These are phyloP conservation scores for Picea sitchensis DNA, from an alignment of 75 land plant species.

Conservation along the genomic window DNA sequence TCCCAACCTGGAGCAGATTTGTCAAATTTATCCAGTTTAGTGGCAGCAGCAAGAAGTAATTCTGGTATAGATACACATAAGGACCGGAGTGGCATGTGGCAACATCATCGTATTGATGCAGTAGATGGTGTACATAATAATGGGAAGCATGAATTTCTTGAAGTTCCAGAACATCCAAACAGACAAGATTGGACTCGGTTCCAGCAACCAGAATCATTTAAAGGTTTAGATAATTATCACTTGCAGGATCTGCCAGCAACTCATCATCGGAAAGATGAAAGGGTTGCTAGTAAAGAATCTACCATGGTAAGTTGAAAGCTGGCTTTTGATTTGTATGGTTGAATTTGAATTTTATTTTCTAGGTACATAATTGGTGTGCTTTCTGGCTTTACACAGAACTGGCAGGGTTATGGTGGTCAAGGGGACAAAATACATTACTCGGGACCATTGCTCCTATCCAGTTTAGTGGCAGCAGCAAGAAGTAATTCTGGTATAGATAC, in stretches of 20 bases:
- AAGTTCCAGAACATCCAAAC: slow-evolving; percentile 18
- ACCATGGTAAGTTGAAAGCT: slow-evolving; percentile 27
- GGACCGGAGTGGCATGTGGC: slow-evolving; percentile 24
- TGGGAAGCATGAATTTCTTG: slow-evolving; percentile 25
- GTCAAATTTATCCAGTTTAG: slow-evolving; percentile 43
- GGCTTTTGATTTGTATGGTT: slow-evolving; percentile 1
- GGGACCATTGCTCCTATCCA: slow-evolving; percentile 57
- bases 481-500: slow-evolving; percentile 22
- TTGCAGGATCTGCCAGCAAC: slow-evolving; percentile 13
- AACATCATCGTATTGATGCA: slow-evolving; percentile 16
- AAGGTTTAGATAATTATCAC: slow-evolving; percentile 15
- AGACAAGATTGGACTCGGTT: slow-evolving; percentile 26
- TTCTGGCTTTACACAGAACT: neutral
- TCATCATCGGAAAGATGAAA: slow-evolving; percentile 36
- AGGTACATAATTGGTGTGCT: neutral
- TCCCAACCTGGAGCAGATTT: slow-evolving; percentile 35
- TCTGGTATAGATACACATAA: slow-evolving; percentile 25
- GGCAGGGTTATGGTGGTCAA: slow-evolving; percentile 62
- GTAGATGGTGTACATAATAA: slow-evolving; percentile 37
- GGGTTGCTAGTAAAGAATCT: slow-evolving; percentile 31
- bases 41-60: slow-evolving; percentile 26
- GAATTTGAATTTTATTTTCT: neutral
- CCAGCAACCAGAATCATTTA: slow-evolving; percentile 27
- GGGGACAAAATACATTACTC: slow-evolving; percentile 77
- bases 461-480: too few relatives aligned